These are phyloP conservation scores for Tetrahymena malaccensis DNA, from an alignment of 73 alveolate genomes.

Conservation along the genomic window DNA sequence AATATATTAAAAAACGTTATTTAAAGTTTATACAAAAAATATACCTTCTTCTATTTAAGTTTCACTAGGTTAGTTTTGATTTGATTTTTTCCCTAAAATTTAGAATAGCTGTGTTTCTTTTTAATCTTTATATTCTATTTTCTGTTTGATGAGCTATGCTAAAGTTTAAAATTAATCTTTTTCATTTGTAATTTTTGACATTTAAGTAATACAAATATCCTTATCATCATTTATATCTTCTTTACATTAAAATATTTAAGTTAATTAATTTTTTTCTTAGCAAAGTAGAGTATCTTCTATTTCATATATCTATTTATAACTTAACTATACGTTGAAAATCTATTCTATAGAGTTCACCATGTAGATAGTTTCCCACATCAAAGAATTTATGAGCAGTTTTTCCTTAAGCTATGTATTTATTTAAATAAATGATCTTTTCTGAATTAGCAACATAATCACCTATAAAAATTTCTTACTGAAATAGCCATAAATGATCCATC, in stretches of 20 bases:
- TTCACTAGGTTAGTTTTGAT: not conserved
- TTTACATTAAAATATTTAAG: too few relatives aligned
- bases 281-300: not conserved
- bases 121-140: not conserved
- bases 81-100: not conserved
- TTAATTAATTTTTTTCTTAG: not conserved
- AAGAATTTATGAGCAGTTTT: not conserved
- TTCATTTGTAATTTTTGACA: not conserved
- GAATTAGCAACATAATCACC: not conserved
- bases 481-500: not conserved
- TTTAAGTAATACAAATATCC: not conserved
- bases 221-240: not conserved
- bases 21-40: too few relatives aligned
- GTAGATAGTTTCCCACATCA: not conserved
- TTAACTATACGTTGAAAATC: not conserved
- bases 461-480: not conserved
- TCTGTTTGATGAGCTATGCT: too few relatives aligned
- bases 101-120: not conserved
- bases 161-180: too few relatives aligned
- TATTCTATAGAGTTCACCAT: not conserved
- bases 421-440: not conserved
- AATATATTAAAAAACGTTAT: too few relatives aligned
- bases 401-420: not conserved
- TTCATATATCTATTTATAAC: not conserved
- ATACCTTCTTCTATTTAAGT: not conserved